These are phyloP conservation scores for Priceomyces carsonii DNA, from an alignment of 805 yeast species.

Conservation along the genomic window DNA sequence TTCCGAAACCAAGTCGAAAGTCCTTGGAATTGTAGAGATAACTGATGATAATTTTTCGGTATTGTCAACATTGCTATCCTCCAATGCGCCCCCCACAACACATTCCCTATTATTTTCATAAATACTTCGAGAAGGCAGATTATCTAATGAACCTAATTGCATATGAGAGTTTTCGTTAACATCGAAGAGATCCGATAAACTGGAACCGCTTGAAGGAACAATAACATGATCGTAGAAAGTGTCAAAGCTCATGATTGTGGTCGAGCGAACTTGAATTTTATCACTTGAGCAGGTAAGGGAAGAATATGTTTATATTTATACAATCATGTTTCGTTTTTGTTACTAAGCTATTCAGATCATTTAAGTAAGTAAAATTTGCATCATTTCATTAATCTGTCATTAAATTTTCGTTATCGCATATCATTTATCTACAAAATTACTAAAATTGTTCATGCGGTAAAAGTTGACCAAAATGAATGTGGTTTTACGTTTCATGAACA, in stretches of 20 bases:
- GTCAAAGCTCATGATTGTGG: too few species aligned
- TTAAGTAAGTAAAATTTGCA: too few species aligned
- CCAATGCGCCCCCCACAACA: background rate
- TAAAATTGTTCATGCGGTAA: too few species aligned
- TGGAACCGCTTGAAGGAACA: conserved; percentile 3
- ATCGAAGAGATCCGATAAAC: conserved; percentile 5
- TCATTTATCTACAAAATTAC: conserved; percentile 4
- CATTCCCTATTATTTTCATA: background rate
- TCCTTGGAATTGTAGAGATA: conserved; percentile 2
- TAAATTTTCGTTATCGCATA: conserved; percentile 2
- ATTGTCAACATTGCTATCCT: background rate
- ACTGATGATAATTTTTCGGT: background rate
- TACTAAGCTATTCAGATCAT: too few species aligned
- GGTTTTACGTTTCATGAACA: too few species aligned
- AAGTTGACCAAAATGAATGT: too few species aligned
- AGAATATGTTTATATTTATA: too few species aligned
- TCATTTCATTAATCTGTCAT: background rate
- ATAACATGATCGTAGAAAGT: background rate
- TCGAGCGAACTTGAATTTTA: too few species aligned
- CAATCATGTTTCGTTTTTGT: too few species aligned
- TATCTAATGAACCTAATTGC: background rate
- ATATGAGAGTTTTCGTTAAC: conserved; percentile 1
- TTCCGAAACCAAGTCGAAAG: conserved; percentile 1
- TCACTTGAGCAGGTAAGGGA: too few species aligned
- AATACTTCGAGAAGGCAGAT: background rate